phyloP scores from a whole-genome alignment of 2,329 filamentous ascomycete genomes.

The Colletotrichum paranaense region DNA sequence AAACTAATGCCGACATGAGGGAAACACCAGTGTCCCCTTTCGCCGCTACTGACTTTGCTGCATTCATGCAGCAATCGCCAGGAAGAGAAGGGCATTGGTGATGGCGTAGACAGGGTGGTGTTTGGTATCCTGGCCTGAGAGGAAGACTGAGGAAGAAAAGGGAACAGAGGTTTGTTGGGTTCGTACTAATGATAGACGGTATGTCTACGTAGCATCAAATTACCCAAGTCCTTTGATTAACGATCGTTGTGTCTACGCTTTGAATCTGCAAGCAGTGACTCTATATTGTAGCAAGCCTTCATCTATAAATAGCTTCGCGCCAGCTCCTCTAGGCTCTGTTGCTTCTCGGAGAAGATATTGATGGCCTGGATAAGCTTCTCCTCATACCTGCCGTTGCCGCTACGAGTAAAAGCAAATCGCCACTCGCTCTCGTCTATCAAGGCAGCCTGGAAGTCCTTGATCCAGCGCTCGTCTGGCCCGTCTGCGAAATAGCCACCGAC shows the following conservation, averaged over 20 bases:
- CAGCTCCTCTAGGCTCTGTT: slow-evolving; percentile 60
- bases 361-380: slow-evolving; percentile 65
- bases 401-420: slow-evolving; percentile 62
- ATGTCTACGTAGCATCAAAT: too few relatives aligned
- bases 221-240: neutral
- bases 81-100: neutral
- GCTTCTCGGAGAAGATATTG: slow-evolving; percentile 68
- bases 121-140: neutral
- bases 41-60: slow-evolving; percentile 31
- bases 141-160: neutral
- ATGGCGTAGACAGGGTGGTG: neutral
- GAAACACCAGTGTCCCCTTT: slow-evolving; percentile 24
- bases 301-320: slow-evolving; percentile 18
- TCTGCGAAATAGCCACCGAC: slow-evolving; percentile 44
- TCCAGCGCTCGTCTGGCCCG: slow-evolving; percentile 42
- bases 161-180: neutral
- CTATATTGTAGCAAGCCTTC: neutral
- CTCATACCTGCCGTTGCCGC: slow-evolving; percentile 57
- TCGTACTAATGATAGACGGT: neutral
- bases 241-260: neutral
- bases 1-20: slow-evolving; percentile 7
- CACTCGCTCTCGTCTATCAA: slow-evolving; percentile 58
- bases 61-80: slow-evolving; percentile 16
- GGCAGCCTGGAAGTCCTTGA: slow-evolving; percentile 32
- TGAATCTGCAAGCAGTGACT: neutral